A percentile compares a stretch with the other conserved stretches of the same genome.
phyloP scores from a whole-genome alignment of 2,329 filamentous ascomycete species.

The Corinectria fuckeliana region DNA sequence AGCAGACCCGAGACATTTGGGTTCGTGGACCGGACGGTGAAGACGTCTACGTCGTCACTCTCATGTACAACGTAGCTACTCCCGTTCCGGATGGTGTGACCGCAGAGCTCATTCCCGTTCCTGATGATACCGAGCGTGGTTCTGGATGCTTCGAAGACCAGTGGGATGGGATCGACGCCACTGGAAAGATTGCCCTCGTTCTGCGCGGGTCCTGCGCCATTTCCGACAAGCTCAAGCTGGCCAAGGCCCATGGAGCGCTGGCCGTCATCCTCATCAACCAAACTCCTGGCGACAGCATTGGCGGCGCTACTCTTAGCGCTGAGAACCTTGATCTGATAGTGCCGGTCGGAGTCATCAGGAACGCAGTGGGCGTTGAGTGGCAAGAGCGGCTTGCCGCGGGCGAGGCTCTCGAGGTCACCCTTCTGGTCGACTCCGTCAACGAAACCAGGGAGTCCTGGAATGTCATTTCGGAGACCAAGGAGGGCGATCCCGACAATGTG shows the following conservation, averaged over 20 bases:
- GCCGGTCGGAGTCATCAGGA: constrained; percentile 46
- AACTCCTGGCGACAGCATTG: constrained; percentile 49
- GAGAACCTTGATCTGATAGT: constrained; percentile 45
- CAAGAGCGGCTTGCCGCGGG: constrained; percentile 41
- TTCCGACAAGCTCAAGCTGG: constrained; percentile 52
- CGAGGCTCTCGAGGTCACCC: constrained; percentile 43
- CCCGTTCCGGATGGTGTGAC: constrained; percentile 46
- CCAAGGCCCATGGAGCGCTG: constrained; percentile 49
- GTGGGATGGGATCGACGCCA: constrained; percentile 52
- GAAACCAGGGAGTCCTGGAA: constrained; percentile 49
- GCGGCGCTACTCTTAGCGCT: constrained; percentile 60
- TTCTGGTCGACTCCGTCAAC: constrained; percentile 47
- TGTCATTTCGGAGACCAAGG: constrained; percentile 51
- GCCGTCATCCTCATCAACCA: constrained; percentile 69
- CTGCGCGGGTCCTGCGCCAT: constrained; percentile 54
- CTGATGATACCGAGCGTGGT: constrained; percentile 46
- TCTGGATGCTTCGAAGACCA: constrained; percentile 51
- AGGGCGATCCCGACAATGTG: constrained; percentile 50
- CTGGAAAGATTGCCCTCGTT: constrained; percentile 52
- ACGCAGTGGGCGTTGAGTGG: constrained; percentile 47
- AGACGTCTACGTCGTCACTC: constrained; percentile 49
- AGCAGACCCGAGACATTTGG: constrained; percentile 49
- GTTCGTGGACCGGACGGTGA: constrained; percentile 54
- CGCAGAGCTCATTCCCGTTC: constrained; percentile 45
- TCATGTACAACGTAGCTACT: constrained; percentile 56